These are phyloP conservation scores for Venturia nashicola DNA, from an alignment of 2,329 filamentous ascomycete genomes.

Conservation along the genomic window DNA sequence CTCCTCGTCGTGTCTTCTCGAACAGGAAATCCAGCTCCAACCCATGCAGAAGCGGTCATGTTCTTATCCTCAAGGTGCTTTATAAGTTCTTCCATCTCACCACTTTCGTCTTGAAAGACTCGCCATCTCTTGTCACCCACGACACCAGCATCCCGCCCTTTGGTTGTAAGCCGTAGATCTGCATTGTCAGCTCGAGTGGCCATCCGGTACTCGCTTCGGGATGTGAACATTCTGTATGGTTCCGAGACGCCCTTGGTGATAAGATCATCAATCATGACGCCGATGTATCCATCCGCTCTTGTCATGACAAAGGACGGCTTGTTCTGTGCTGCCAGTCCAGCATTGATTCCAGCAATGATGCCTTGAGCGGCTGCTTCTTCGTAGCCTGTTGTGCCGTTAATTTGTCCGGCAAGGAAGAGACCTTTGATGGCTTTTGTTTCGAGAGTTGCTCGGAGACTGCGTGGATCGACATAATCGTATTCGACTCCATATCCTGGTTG, in stretches of 20 bases:
- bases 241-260: slow-evolving; percentile 94
- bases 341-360: slow-evolving; percentile 85
- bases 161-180: slow-evolving; percentile 70
- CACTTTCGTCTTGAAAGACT: slow-evolving; percentile 51
- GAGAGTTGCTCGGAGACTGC: slow-evolving; percentile 73
- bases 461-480: slow-evolving; percentile 95
- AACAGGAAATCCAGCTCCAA: slow-evolving; percentile 54
- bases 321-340: slow-evolving; percentile 63
- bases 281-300: slow-evolving; percentile 86
- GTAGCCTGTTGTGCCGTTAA: slow-evolving; percentile 96
- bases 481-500: slow-evolving; percentile 96
- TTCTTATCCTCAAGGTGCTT: slow-evolving; percentile 44
- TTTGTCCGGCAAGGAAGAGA: slow-evolving; percentile 87
- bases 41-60: slow-evolving; percentile 55
- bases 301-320: slow-evolving; percentile 56
- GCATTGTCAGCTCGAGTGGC: slow-evolving; percentile 88
- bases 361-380: slow-evolving; percentile 95
- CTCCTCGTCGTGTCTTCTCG: slow-evolving; percentile 54
- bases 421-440: slow-evolving; percentile 88
- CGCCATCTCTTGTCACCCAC: slow-evolving; percentile 71
- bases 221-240: slow-evolving; percentile 97
- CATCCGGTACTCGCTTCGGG: slow-evolving; percentile 90
- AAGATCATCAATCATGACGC: slow-evolving; percentile 96
- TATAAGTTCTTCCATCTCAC: slow-evolving; percentile 56
- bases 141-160: slow-evolving; percentile 64